Percentiles rank a stretch among this genome's conserved stretches.
Evolutionary conservation across 352 stramenopile genomes (phyloP).

Genomic region (Phytophthora citricola): DNA sequence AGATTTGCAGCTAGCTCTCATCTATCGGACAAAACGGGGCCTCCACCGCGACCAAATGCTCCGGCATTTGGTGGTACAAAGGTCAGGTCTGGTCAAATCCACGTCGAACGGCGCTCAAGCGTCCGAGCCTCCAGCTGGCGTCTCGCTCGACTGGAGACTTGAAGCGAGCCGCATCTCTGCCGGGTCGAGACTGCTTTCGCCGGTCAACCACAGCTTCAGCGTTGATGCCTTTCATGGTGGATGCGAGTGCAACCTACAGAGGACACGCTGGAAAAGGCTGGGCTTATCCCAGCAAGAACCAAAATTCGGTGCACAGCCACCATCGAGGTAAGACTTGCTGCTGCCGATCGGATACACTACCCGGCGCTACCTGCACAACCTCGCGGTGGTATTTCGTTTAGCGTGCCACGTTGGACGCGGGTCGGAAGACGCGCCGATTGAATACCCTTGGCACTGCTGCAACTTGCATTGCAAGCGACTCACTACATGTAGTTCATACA

Average conservation of each 20-base stretch:
- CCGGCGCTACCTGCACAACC: slow-evolving; percentile 1
- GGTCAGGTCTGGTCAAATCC: slow-evolving; percentile 24
- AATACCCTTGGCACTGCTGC: slow-evolving; percentile 1
- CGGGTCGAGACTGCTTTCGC: slow-evolving; percentile 2
- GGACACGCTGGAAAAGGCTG: slow-evolving; percentile 14
- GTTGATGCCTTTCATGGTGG: background rate
- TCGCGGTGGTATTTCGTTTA: slow-evolving; percentile 14
- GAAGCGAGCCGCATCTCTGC: slow-evolving; percentile 26
- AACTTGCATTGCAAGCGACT: too few relatives aligned
- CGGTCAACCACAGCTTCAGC: slow-evolving; percentile 6
- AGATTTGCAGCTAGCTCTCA: slow-evolving; percentile 38
- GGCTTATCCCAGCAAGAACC: slow-evolving; percentile 3
- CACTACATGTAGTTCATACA: too few relatives aligned
- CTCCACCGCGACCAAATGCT: too few relatives aligned
- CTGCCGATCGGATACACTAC: background rate
- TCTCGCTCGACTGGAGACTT: slow-evolving; percentile 25
- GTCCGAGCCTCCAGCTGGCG: slow-evolving; percentile 32
- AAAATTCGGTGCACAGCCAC: slow-evolving; percentile 29
- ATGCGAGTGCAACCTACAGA: background rate
- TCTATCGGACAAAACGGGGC: slow-evolving; percentile 20
- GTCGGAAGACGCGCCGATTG: slow-evolving; percentile 24
- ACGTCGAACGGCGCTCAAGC: slow-evolving; percentile 17
- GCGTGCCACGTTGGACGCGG: slow-evolving; percentile 16
- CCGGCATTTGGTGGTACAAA: slow-evolving; percentile 22
- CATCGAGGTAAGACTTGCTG: slow-evolving; percentile 5